phyloP scores from a whole-genome alignment of 1,139 yeast species.

The Debaryomyces udenii region DNA sequence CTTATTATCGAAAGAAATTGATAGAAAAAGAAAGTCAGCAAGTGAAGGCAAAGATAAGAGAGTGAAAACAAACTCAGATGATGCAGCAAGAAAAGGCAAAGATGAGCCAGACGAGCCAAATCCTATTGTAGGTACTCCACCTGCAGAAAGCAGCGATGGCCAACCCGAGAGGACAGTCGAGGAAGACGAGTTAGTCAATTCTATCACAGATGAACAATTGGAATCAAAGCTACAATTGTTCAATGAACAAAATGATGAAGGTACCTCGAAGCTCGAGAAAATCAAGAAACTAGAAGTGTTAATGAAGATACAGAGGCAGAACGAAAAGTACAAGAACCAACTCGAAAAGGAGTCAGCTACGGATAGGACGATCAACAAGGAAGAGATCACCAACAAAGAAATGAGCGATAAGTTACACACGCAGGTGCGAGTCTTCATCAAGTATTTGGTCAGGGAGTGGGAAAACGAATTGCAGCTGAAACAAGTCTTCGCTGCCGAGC shows the following conservation, averaged over 20 bases:
- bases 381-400: conserved; percentile 37
- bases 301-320: conserved; percentile 20
- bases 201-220: conserved; percentile 25
- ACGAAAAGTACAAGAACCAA: conserved; percentile 19
- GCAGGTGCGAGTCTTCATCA: conserved; percentile 54
- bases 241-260: conserved; percentile 20
- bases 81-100: not conserved
- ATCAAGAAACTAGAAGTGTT: conserved; percentile 28
- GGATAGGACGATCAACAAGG: conserved; percentile 29
- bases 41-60: conserved; percentile 8
- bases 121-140: not conserved
- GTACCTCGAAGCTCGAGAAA: conserved; percentile 15
- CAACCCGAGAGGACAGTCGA: conserved; percentile 5
- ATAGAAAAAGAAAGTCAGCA: conserved; percentile 27
- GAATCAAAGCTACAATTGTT: conserved; percentile 26
- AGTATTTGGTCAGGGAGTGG: conserved; percentile 51
- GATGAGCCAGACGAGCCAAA: too few species aligned
- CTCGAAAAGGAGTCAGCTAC: conserved; percentile 26
- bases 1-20: conserved; percentile 38
- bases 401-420: conserved; percentile 34
- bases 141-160: too few species aligned
- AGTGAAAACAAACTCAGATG: conserved; percentile 4
- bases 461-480: conserved; percentile 19
- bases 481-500: not conserved
- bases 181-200: conserved; percentile 12